Conservation (phyloP, 163 green algal species). For the Scenedesmus sp. region DNA sequence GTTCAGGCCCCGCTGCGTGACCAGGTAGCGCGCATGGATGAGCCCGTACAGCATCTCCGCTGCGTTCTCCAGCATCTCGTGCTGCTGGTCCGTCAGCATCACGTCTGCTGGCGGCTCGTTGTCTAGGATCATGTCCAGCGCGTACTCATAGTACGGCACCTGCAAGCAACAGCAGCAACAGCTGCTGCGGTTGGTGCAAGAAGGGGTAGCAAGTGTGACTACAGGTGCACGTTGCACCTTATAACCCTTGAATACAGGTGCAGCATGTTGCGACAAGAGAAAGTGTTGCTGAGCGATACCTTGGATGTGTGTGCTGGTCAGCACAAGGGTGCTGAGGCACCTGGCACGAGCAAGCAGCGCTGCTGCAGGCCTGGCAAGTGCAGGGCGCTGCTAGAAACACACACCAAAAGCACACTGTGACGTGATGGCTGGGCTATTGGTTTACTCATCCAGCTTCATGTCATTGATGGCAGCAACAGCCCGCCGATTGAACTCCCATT, state of each 20-base stretch:
- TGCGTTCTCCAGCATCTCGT: conserved; percentile 96
- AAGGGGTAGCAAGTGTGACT: background rate
- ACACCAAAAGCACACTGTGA: background rate
- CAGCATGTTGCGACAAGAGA: no score
- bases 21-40: conserved; percentile 97
- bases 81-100: conserved; percentile 96
- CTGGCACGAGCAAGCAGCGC: background rate
- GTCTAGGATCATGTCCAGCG: conserved; percentile 98
- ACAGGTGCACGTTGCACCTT: background rate
- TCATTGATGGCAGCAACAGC: no score
- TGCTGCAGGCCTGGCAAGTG: background rate
- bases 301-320: background rate
- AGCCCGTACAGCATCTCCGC: conserved; percentile 99
- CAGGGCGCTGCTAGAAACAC: background rate
- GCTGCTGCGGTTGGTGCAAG: background rate
- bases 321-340: background rate
- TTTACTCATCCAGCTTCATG: no score
- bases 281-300: no score
- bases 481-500: background rate
- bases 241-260: no score
- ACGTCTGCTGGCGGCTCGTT: conserved; percentile 91
- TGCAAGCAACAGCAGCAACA: conserved; percentile 9
- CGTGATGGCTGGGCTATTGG: background rate
- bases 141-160: conserved; percentile 99
- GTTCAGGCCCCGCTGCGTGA: conserved; percentile 90